Evolutionary conservation across 2,329 filamentous ascomycete species (phyloP).

Genomic region (Parastagonospora nodorum): DNA sequence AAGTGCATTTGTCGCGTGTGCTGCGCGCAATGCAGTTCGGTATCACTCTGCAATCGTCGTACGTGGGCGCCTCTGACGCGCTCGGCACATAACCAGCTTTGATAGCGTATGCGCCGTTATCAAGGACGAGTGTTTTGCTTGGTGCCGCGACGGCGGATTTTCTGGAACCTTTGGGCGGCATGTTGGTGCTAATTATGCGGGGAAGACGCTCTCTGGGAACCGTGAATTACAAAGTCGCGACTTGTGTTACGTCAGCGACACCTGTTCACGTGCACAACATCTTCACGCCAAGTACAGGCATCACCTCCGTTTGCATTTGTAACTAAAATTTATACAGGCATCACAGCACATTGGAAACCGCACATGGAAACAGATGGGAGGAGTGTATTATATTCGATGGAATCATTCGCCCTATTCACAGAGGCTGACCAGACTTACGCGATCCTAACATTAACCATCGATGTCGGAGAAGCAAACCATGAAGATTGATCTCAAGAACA

Average conservation of each 20-base stretch:
- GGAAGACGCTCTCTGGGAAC: not conserved
- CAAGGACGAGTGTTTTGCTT: constrained; percentile 74
- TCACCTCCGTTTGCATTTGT: too few species aligned
- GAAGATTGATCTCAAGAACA: too few species aligned
- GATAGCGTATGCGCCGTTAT: constrained; percentile 90
- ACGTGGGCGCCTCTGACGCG: constrained; percentile 32
- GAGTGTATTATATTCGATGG: too few species aligned
- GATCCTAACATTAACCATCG: too few species aligned
- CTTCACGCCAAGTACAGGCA: too few species aligned
- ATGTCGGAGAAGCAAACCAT: too few species aligned
- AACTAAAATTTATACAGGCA: too few species aligned
- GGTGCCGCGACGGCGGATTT: constrained; percentile 27
- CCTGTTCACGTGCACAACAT: constrained; percentile 5
- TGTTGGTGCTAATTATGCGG: constrained; percentile 4
- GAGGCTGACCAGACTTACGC: too few species aligned
- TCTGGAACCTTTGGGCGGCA: constrained; percentile 42
- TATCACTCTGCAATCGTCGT: constrained; percentile 66
- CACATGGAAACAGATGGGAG: too few species aligned
- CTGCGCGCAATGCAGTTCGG: constrained; percentile 86
- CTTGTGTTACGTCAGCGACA: constrained; percentile 1
- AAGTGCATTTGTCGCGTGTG: constrained; percentile 76
- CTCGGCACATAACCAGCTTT: constrained; percentile 76
- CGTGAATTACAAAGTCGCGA: not conserved
- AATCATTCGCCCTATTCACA: too few species aligned
- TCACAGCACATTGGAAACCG: too few species aligned